These are phyloP conservation scores for Cicer arietinum DNA, from an alignment of 306 rosid species.

Conservation along the genomic window DNA sequence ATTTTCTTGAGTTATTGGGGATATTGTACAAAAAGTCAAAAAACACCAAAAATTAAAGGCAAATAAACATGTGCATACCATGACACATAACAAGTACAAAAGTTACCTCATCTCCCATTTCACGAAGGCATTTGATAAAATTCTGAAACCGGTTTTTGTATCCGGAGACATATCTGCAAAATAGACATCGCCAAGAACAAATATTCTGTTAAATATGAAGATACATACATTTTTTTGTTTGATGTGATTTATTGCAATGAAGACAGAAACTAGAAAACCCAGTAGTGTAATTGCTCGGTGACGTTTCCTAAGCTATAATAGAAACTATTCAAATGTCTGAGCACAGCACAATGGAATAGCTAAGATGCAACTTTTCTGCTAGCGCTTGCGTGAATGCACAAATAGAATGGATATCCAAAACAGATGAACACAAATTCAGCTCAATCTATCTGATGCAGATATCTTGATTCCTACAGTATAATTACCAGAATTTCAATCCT, in stretches of 20 bases:
- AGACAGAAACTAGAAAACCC: conserved; percentile 27
- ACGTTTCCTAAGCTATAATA: conserved; percentile 13
- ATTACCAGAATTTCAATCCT: neutral
- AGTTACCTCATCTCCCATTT: conserved; percentile 68
- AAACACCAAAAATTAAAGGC: conserved; percentile 28
- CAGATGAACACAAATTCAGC: neutral
- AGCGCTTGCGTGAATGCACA: neutral
- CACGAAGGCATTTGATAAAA: conserved; percentile 61
- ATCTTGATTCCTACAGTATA: conserved; percentile 9
- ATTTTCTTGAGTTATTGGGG: conserved; percentile 8
- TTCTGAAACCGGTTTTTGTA: conserved; percentile 65
- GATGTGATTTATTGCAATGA: neutral
- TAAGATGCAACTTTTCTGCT: conserved; percentile 2
- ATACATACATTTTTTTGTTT: neutral
- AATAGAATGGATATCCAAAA: conserved; percentile 7
- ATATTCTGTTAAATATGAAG: conserved; percentile 20
- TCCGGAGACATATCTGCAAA: conserved; percentile 63
- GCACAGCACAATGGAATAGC: conserved; percentile 2
- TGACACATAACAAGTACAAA: conserved; percentile 7
- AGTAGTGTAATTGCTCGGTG: neutral
- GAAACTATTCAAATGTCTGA: conserved; percentile 12
- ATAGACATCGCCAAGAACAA: conserved; percentile 13
- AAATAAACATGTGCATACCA: conserved; percentile 20
- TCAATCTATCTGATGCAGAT: conserved; percentile 28
- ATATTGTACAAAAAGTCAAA: neutral